phyloP scores from a whole-genome alignment of 192 early-diverging fungal genomes.

The Backusella parvicylindrica region DNA sequence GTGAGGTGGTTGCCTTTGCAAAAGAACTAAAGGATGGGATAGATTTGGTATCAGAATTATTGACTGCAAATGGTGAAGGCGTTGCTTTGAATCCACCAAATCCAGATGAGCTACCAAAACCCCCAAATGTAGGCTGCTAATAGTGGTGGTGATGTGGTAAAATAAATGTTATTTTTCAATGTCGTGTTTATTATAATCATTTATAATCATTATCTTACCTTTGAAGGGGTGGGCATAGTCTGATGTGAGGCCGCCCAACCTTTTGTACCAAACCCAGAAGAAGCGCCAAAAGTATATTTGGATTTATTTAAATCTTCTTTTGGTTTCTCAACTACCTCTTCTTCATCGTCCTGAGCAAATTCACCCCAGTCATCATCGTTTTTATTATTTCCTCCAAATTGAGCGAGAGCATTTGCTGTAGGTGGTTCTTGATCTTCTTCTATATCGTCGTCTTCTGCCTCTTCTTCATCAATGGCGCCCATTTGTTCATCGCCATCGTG shows the following conservation, averaged over 20 bases:
- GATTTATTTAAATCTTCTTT: slow-evolving; percentile 3
- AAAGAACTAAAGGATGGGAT: slow-evolving; percentile 29
- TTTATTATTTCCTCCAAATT: slow-evolving; percentile 20
- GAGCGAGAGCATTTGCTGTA: not conserved
- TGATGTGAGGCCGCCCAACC: slow-evolving; percentile 25
- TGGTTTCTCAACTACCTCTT: not conserved
- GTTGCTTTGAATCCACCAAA: slow-evolving; percentile 16
- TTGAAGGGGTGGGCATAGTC: slow-evolving; percentile 16
- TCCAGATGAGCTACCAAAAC: slow-evolving; percentile 15
- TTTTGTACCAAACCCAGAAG: slow-evolving; percentile 35
- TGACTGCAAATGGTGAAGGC: not conserved
- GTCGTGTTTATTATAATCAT: not conserved
- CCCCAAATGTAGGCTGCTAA: slow-evolving; percentile 13
- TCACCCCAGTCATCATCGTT: slow-evolving; percentile 33
- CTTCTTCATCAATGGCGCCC: slow-evolving; percentile 14
- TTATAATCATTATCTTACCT: not conserved
- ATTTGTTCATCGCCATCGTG: slow-evolving; percentile 16
- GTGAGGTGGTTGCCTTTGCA: slow-evolving; percentile 31
- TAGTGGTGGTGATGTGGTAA: not conserved
- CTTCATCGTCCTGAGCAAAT: slow-evolving; percentile 25
- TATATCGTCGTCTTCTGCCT: not conserved
- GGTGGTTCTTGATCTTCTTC: slow-evolving; percentile 11
- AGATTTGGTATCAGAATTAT: not conserved
- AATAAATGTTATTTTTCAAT: not conserved
- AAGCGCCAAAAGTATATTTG: slow-evolving; percentile 34